Base-by-base conservation (phyloP, 2,329 filamentous ascomycete genomes). In the Blumeriella jaapii region DNA sequence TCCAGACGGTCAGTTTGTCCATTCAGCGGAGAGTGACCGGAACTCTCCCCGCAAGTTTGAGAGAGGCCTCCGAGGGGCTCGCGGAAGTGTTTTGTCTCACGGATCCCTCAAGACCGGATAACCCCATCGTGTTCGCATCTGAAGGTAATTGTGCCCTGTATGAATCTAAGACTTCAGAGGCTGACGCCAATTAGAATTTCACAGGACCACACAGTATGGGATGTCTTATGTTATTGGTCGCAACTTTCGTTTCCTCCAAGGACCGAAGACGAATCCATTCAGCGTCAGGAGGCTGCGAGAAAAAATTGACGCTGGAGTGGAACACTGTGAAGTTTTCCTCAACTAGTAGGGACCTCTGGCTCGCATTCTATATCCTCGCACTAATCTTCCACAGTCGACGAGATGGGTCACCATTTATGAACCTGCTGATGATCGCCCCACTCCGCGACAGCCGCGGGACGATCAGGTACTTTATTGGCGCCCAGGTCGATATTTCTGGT, bases 171-270 rank as follows among this genome's bases (percentile, higher is more conserved):
- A 15, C 5, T 10, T 3, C 11, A 27, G 19, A 37, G n/a, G 16
- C 24, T 41, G 7, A 43, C 20, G 29, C 32, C 19, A 32, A 30
- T 18, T 39, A 81, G 79, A 82, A 55, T 86, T 84, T 47, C 71
- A 82, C 47, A 67, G 71, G 30, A 82, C 78, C 4, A 85, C 79
- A 0, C 78, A 85, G 45, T 86, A 85, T 50, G 78, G 78, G 3
- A 74, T 81, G 59, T 68, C 66, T 37, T 83, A 86, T 52, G 71
- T 76, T 3, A 69, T 87, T 12, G 82, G 82, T 0, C 72, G 78
- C 19, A 87, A 87, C 44, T 86, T 82, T 48, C 73, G 82, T 6
- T 86, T 87, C 49, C 67, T 87, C 2, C 82, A 86, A 54, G 82
- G 82, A 0, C 80, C 80, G 0, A 71, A 70, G 48, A 85, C 81